Conservation (phyloP, 2,329 filamentous ascomycete species). For the Colletotrichum sp. region DNA sequence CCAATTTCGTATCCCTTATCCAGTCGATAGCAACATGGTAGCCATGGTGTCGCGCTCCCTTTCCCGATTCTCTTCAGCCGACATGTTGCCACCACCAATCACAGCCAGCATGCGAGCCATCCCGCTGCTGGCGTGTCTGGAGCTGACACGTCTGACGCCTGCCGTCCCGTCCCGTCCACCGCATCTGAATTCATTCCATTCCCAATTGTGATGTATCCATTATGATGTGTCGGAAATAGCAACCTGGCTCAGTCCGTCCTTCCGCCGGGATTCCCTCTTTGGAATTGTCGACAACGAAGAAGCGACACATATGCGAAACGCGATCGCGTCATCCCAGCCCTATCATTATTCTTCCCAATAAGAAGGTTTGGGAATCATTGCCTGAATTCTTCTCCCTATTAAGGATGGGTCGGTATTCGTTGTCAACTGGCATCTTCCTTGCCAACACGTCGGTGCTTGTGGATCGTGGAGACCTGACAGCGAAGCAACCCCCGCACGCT, state of each 20-base stretch:
- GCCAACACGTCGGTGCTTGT: not conserved
- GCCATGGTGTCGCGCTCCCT: not conserved
- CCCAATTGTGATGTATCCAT: not conserved
- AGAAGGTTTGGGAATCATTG: fast-evolving
- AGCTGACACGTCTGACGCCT: not conserved
- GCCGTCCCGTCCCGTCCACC: not conserved
- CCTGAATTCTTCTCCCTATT: not conserved
- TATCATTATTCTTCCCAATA: not conserved
- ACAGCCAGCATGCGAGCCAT: not conserved
- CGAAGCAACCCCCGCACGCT: not conserved
- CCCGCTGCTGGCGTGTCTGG: not conserved
- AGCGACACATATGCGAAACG: not conserved
- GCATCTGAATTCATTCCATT: not conserved
- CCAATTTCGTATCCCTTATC: not conserved
- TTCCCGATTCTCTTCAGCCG: not conserved
- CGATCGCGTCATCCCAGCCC: not conserved
- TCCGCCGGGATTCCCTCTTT: not conserved
- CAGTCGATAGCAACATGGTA: not conserved
- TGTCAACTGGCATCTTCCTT: not conserved
- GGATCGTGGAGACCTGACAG: not conserved
- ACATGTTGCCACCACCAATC: not conserved
- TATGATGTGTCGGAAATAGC: not conserved
- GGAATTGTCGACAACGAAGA: not conserved
- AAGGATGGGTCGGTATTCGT: not conserved
- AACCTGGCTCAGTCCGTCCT: not conserved